Percentiles rank a stretch among this genome's conserved stretches.
These are phyloP conservation scores for Aspergillus hiratsukae DNA, from an alignment of 2,329 filamentous ascomycete genomes.

Conservation along the genomic window DNA sequence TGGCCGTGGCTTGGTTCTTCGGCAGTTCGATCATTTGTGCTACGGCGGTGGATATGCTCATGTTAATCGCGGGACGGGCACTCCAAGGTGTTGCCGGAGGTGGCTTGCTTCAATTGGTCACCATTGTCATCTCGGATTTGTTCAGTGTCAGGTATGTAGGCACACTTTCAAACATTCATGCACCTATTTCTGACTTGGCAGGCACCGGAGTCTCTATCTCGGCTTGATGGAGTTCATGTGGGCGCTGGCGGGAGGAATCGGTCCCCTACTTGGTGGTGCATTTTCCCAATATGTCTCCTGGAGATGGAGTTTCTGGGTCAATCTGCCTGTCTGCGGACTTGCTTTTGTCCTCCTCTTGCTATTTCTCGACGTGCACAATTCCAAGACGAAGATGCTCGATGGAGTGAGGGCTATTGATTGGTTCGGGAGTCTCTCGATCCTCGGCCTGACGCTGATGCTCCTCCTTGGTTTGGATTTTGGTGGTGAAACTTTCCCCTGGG, in stretches of 20 bases:
- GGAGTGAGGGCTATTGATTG: constrained; percentile 53
- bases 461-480: constrained; percentile 53
- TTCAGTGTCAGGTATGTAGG: constrained; percentile 45
- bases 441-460: constrained; percentile 49
- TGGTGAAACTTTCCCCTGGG: constrained; percentile 51
- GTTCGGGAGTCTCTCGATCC: constrained; percentile 49
- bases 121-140: constrained; percentile 53
- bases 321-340: constrained; percentile 47
- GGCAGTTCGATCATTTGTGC: constrained; percentile 49
- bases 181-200: constrained; percentile 10
- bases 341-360: constrained; percentile 48
- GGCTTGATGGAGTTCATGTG: constrained; percentile 51
- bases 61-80: constrained; percentile 51
- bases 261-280: constrained; percentile 51
- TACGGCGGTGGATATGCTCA: constrained; percentile 43
- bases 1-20: constrained; percentile 48
- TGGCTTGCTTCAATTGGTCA: constrained; percentile 50
- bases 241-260: constrained; percentile 51
- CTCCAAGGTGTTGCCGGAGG: constrained; percentile 54
- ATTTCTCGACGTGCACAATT: constrained; percentile 54
- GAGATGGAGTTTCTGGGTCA: constrained; percentile 56
- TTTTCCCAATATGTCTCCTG: constrained; percentile 44
- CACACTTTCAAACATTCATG: not conserved
- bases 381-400: constrained; percentile 46
- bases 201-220: constrained; percentile 47